Base-by-base conservation (phyloP, 1,284 basidiomycete genomes). In the Exobasidium rhododendri region DNA sequence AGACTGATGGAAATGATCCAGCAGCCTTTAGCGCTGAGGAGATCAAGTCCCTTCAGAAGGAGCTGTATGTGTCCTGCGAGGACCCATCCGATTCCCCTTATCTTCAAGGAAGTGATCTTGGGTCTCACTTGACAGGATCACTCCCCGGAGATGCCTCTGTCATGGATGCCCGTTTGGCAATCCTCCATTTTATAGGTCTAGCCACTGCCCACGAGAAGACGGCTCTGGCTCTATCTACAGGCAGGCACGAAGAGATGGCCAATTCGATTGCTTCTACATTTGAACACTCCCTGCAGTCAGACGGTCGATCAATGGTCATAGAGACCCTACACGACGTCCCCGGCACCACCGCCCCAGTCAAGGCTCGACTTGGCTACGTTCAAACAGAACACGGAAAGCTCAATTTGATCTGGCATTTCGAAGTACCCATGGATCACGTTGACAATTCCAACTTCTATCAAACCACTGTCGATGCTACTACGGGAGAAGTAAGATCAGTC, bases 311-410 rank as follows among this genome's bases (percentile, higher is more conserved):
- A 24, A 17, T 11, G 6, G 14, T 17, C 26, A 31, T 66, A 58
- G 70, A 69, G 59, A 66, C 67, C 30, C 60, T 73, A 6, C 69
- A 69, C 62, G 66, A 63, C 45, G 71, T 71, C 24, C 71, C 71
- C 49, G 66, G 67, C 2, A 69, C 70, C 60, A 74, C 68, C 54
- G 70, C 63, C n/a, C 60, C 68, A 17, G 71, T 74, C 30, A 56
- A 59, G n/a, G 72, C 72, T n/a, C 61, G 65, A 58, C 63, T 71
- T n/a, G 68, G 64, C 20, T 74, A 73, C 60, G 63, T 72, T 31
- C 71, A 74, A 57, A 56, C 64, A 32, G 63, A 62, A 31, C 56
- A 40, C 22, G 67, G 65, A 10, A 62, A 58, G 10, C 64, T 74
- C 51, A 64, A 68, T 44, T 59, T 74, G 10, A 67, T 69, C 24